Conservation (phyloP, 1,284 basidiomycete genomes). For the Bjerkandera adusta region DNA sequence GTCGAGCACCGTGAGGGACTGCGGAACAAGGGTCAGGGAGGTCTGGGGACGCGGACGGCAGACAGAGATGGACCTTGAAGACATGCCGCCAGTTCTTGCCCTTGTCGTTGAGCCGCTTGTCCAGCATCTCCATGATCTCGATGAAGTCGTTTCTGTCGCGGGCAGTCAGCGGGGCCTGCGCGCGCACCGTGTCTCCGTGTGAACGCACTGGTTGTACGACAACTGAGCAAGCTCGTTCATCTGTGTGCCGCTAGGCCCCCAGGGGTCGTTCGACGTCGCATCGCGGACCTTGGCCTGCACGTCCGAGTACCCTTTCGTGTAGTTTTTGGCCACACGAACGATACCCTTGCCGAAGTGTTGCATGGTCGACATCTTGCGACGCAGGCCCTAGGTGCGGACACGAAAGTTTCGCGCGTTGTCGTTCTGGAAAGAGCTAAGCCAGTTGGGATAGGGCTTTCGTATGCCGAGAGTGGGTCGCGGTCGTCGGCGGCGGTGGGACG, state of each 20-base stretch:
- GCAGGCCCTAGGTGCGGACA: too few species aligned
- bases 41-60: constrained; percentile 2
- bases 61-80: constrained; percentile 74
- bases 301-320: constrained; percentile 94
- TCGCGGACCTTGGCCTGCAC: constrained; percentile 95
- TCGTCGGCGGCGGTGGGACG: too few species aligned
- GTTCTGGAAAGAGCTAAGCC: too few species aligned
- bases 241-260: constrained; percentile 97
- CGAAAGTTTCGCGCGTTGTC: too few species aligned
- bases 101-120: constrained; percentile 98
- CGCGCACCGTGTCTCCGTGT: too few species aligned
- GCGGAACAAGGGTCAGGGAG: constrained; percentile 8
- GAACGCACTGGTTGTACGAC: constrained; percentile 91
- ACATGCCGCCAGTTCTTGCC: constrained; percentile 99
- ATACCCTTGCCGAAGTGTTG: constrained; percentile 79
- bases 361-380: constrained; percentile 41
- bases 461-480: too few species aligned
- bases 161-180: not conserved
- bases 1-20: constrained; percentile 95
- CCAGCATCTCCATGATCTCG: constrained; percentile 99
- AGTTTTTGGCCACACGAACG: constrained; percentile 89
- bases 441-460: too few species aligned
- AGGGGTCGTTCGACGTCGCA: constrained; percentile 99
- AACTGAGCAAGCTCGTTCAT: constrained; percentile 99
- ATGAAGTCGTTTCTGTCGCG: constrained; percentile 87